These are phyloP conservation scores for Mentha longifolia DNA, from an alignment of 257 asterid species.

Conservation along the genomic window DNA sequence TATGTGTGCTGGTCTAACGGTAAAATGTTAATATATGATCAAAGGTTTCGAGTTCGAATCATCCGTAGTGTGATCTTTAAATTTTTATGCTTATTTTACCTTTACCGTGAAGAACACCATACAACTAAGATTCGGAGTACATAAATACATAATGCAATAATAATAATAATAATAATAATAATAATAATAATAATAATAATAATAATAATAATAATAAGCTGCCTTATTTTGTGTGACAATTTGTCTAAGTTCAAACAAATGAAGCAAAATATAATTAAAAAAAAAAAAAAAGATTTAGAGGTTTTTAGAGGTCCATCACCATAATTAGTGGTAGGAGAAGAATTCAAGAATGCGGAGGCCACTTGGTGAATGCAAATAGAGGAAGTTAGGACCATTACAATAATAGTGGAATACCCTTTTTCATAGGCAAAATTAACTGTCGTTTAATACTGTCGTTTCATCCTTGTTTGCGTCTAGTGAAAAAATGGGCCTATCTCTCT, in stretches of 20 bases:
- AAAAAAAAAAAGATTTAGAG: no score
- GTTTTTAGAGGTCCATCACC: conserved; percentile 25
- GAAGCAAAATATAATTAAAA: not conserved
- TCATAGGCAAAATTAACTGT: conserved; percentile 7
- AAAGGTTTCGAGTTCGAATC: no score
- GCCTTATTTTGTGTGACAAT: no score
- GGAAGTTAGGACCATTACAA: conserved; percentile 14
- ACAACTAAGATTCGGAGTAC: no score
- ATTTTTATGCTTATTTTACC: not conserved
- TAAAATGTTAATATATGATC: no score
- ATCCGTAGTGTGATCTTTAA: no score
- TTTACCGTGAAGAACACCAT: not conserved
- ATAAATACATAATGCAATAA: no score
- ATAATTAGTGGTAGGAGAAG: conserved; percentile 35
- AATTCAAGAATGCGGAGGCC: conserved; percentile 30
- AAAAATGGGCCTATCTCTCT: not conserved
- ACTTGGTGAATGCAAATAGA: conserved; percentile 10
- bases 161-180: no score
- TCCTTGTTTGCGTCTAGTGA: not conserved
- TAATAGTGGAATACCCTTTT: not conserved
- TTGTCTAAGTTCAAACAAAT: not conserved
- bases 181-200: no score
- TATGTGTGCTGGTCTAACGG: no score
- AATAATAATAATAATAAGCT: no score
- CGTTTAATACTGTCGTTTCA: conserved; percentile 7